phyloP scores from a whole-genome alignment of 2,329 filamentous ascomycete species.

The Metarhizium anisopliae region DNA sequence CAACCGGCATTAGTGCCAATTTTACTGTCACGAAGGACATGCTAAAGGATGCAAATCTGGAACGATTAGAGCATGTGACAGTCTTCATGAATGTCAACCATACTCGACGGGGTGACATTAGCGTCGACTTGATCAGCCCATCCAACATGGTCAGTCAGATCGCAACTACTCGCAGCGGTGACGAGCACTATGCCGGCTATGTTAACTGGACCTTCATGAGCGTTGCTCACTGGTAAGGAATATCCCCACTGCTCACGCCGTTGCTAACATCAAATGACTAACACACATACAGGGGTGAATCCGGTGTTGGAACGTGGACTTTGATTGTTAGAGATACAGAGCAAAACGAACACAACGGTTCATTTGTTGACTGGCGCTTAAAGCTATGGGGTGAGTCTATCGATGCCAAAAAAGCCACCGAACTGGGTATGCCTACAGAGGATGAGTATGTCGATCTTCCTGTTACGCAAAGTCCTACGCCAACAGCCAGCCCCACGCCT shows the following conservation, averaged over 20 bases:
- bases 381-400: constrained; percentile 89
- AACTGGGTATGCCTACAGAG: constrained; percentile 73
- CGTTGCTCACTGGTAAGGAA: constrained; percentile 79
- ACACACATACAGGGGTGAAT: constrained; percentile 61
- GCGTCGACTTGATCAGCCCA: constrained; percentile 84
- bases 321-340: constrained; percentile 79
- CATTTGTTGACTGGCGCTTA: constrained; percentile 83
- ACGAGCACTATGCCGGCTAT: constrained; percentile 63
- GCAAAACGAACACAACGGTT: constrained; percentile 67
- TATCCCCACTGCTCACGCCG: background rate
- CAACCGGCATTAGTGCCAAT: constrained; percentile 66
- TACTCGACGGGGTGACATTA: constrained; percentile 78
- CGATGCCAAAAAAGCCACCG: constrained; percentile 61
- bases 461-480: constrained; percentile 39
- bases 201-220: constrained; percentile 98
- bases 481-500: background rate
- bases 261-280: constrained; percentile 14
- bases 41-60: constrained; percentile 74
- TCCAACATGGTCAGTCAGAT: constrained; percentile 75
- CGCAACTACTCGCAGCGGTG: constrained; percentile 62
- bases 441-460: constrained; percentile 79
- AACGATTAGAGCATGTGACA: constrained; percentile 85
- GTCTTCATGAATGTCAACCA: constrained; percentile 96
- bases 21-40: constrained; percentile 77
- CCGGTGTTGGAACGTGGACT: constrained; percentile 81